Evolutionary conservation across 371 early-diverging fungal genomes (phyloP).

Genomic region (Mucor circinelloides): DNA sequence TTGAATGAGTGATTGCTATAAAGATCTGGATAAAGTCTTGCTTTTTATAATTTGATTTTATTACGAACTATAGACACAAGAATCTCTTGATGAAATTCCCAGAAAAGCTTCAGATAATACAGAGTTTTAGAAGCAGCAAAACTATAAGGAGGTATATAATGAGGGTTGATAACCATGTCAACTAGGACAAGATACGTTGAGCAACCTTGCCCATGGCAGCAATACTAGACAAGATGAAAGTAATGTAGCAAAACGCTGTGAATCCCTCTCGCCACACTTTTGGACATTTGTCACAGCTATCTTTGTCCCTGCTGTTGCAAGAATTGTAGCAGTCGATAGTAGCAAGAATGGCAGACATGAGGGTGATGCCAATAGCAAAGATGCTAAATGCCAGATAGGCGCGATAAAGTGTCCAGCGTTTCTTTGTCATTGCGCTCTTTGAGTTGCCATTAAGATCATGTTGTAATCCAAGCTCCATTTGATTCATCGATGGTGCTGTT

Average conservation of each 20-base stretch:
- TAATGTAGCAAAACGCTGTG: background rate
- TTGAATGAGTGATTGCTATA: background rate
- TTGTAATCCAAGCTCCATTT: background rate
- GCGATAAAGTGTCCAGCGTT: background rate
- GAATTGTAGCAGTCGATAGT: background rate
- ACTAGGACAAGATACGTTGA: background rate
- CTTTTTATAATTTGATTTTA: background rate
- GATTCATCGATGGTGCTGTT: background rate
- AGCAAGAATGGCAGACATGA: background rate
- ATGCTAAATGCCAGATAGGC: background rate
- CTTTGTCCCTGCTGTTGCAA: background rate
- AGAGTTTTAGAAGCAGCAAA: background rate
- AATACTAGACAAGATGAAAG: background rate
- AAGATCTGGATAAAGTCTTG: background rate
- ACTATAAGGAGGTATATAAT: background rate
- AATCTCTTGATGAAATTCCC: background rate
- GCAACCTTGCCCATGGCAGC: background rate
- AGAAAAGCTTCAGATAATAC: background rate
- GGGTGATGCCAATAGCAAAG: background rate
- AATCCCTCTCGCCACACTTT: background rate
- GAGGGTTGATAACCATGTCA: too few relatives aligned
- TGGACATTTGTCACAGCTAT: background rate
- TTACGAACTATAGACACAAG: background rate
- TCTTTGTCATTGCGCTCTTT: background rate
- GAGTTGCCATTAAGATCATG: background rate